phyloP scores from a whole-genome alignment of 2,329 filamentous ascomycete species.

The Microcera coccophila region DNA sequence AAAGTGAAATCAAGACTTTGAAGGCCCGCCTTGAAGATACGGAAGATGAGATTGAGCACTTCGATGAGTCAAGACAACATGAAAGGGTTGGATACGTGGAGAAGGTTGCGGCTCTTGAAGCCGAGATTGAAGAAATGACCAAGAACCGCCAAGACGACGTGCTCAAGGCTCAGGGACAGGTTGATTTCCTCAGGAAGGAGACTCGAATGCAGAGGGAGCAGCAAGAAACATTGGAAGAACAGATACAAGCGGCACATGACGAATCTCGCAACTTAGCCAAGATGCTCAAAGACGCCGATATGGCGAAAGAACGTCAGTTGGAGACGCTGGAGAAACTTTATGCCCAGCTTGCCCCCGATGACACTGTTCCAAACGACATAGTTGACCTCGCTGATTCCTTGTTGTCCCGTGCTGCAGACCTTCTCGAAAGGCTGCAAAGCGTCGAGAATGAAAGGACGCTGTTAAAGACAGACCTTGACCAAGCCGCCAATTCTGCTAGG shows the following conservation, averaged over 20 bases:
- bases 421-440: constrained; percentile 57
- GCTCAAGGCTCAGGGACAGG: constrained; percentile 57
- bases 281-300: constrained; percentile 49
- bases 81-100: constrained; percentile 69
- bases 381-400: constrained; percentile 58
- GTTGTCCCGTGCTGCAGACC: constrained; percentile 52
- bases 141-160: constrained; percentile 55
- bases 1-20: constrained; percentile 72
- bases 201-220: constrained; percentile 56
- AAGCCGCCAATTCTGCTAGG: constrained; percentile 51
- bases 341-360: constrained; percentile 52
- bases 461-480: constrained; percentile 60
- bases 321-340: constrained; percentile 57
- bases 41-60: constrained; percentile 86
- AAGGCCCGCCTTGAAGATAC: constrained; percentile 79
- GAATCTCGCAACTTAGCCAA: constrained; percentile 49
- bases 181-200: constrained; percentile 61
- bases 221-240: constrained; percentile 54
- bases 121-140: constrained; percentile 63
- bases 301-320: constrained; percentile 49
- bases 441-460: constrained; percentile 57
- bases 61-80: constrained; percentile 78
- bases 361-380: constrained; percentile 52
- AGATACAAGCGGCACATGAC: constrained; percentile 54
- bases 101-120: constrained; percentile 62